Conservation (phyloP, 176 grass and related monocot genomes). For the Phragmites australis region DNA sequence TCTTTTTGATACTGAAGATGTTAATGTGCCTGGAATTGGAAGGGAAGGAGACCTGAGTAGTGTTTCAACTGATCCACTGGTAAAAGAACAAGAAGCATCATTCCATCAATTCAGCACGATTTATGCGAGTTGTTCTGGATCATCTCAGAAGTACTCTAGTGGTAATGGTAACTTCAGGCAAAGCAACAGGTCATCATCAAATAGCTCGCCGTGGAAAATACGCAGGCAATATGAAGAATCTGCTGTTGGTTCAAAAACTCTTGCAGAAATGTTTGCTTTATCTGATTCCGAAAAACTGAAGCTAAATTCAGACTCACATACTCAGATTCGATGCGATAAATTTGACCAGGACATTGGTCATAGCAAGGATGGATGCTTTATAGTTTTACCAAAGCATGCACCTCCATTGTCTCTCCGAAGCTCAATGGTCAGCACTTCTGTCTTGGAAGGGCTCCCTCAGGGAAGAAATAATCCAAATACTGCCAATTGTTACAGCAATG, state of each 20-base stretch:
- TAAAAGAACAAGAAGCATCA: conserved; percentile 31
- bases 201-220: conserved; percentile 8
- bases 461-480: conserved; percentile 26
- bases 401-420: conserved; percentile 26
- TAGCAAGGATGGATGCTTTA: conserved; percentile 48
- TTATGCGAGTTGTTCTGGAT: conserved; percentile 27
- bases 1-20: conserved; percentile 29
- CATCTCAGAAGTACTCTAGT: conserved; percentile 31
- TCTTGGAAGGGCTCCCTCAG: conserved; percentile 11
- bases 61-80: conserved; percentile 12
- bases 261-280: conserved; percentile 68
- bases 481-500: conserved; percentile 16
- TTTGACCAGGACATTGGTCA: conserved; percentile 19
- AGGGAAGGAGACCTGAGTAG: conserved; percentile 24
- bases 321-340: conserved; percentile 13
- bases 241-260: conserved; percentile 43
- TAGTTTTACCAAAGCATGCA: conserved; percentile 58
- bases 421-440: conserved; percentile 27
- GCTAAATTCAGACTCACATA: conserved; percentile 26
- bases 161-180: conserved; percentile 20
- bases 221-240: conserved; percentile 23
- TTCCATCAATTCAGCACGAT: conserved; percentile 22
- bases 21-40: conserved; percentile 18
- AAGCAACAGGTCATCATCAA: conserved; percentile 35
- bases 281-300: conserved; percentile 58